Percentiles rank a stretch among this genome's conserved stretches.
Conservation (phyloP, 2,329 filamentous ascomycete species). For the Beauveria sp. region DNA sequence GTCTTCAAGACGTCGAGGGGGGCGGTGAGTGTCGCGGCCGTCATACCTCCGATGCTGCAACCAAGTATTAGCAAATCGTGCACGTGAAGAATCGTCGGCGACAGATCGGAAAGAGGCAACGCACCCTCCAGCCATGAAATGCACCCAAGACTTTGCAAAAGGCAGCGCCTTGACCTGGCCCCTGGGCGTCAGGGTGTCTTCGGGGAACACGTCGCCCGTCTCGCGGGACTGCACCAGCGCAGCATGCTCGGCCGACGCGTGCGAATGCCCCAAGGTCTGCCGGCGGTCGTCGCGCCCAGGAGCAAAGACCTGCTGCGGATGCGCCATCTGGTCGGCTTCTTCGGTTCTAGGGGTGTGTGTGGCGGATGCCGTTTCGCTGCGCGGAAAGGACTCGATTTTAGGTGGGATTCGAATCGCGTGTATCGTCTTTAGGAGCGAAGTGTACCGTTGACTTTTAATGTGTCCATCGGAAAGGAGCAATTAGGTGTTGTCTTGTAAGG, state of each 20-base stretch:
- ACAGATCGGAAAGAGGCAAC: constrained; percentile 21
- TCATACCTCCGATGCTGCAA: constrained; percentile 76
- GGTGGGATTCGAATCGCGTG: neutral
- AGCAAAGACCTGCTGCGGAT: constrained; percentile 23
- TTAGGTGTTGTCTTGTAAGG: neutral
- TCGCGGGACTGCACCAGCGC: constrained; percentile 53
- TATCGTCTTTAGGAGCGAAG: neutral
- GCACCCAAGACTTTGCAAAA: constrained; percentile 76
- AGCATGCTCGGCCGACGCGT: constrained; percentile 26
- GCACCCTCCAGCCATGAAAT: constrained; percentile 86
- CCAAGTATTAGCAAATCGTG: constrained; percentile 13
- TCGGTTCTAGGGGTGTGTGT: neutral
- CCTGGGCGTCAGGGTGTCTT: constrained; percentile 25
- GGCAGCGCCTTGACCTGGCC: constrained; percentile 35
- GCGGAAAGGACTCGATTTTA: neutral
- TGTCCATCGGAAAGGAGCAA: neutral
- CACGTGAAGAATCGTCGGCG: neutral
- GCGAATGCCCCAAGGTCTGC: constrained; percentile 22
- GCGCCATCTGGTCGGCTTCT: constrained; percentile 23
- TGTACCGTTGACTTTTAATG: too few species aligned
- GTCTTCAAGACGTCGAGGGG: constrained; percentile 93
- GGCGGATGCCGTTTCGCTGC: neutral
- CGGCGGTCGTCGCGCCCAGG: constrained; percentile 24
- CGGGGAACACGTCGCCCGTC: constrained; percentile 47
- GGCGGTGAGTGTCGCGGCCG: constrained; percentile 83